Evolutionary conservation across 768 basidiomycete species (phyloP).

Genomic region (Fibroporia radiculosa): DNA sequence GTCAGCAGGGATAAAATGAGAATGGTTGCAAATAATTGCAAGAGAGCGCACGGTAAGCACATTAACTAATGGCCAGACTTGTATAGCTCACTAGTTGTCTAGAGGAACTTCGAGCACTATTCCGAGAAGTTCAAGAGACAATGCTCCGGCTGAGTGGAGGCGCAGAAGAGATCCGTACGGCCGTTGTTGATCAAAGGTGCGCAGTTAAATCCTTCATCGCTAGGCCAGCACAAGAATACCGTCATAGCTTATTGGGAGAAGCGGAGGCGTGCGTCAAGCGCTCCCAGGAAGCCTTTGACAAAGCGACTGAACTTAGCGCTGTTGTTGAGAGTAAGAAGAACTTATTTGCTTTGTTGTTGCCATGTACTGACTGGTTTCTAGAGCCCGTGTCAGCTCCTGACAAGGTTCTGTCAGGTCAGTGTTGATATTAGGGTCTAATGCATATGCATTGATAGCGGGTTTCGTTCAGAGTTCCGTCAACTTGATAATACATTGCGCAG

Average conservation of each 20-base stretch:
- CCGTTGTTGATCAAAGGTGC: slow-evolving; percentile 40
- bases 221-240: not conserved
- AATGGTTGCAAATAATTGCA: slow-evolving; percentile 68
- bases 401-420: slow-evolving; percentile 11
- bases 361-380: slow-evolving; percentile 25
- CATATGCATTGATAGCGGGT: not conserved
- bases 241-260: slow-evolving; percentile 51
- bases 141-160: slow-evolving; percentile 50
- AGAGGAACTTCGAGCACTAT: slow-evolving; percentile 56
- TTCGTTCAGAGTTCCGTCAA: slow-evolving; percentile 45
- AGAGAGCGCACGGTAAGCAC: slow-evolving; percentile 54
- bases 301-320: slow-evolving; percentile 42
- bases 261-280: slow-evolving; percentile 47
- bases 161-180: slow-evolving; percentile 48
- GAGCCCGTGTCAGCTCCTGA: slow-evolving; percentile 9
- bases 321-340: slow-evolving; percentile 41
- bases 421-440: no score
- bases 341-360: not conserved
- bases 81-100: slow-evolving; percentile 4
- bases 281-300: slow-evolving; percentile 53
- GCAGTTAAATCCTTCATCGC: slow-evolving; percentile 9
- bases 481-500: slow-evolving; percentile 53
- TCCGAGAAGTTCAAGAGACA: slow-evolving; percentile 44
- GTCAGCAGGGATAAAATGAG: slow-evolving; percentile 74
- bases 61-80: not conserved